Base-by-base conservation (phyloP, 768 basidiomycete genomes). In the Suillus ampliporus region DNA sequence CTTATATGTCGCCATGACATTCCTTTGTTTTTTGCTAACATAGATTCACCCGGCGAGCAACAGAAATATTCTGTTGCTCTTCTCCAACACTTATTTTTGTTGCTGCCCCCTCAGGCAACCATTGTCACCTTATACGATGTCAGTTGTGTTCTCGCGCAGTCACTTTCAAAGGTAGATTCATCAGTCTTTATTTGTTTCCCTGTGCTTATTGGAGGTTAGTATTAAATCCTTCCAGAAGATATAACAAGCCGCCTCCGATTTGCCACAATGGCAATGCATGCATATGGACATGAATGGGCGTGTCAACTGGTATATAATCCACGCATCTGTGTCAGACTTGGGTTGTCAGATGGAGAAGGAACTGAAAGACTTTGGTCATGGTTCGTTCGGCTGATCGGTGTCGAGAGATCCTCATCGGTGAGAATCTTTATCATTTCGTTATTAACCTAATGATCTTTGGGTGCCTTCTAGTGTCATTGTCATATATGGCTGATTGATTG, bases 1-100 rank as follows among this genome's bases (percentile, higher is more conserved):
- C 64, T 81, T 0, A 74, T 79, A 0, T 82, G 80, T 62, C 61
- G 72, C 0, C 80, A 81, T 43, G 74, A 79, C 46, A 74, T 78
- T 10, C 73, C 75, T 0, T 57, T 81, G 0, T 76, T 77, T 28
- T 61, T 79, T 3, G 74, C 76, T 21, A 80, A 83, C 56, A 79
- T 83, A 19, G 73, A 77, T 61, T 69, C 77, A 1, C 71, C 77
- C 14, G 76, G 80, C 5, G 74, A 81, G 60, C 66, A 79, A 61
- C 77, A 81, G 56, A 73, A 79, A 21, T 81, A 76, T 63, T 69
- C 72, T 23, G 65, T 82, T 8, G 68, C 78, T 0, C 67, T 80
- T 0, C 63, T 82, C 6, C 60, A 74, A 34, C 63, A 74, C 28
- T 61, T 80, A 1, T 74, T 71, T 48, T 58, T 58, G 0, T 56